phyloP scores from a whole-genome alignment of 2,329 filamentous ascomycete genomes.

The Byssoonygena ceratinophila region DNA sequence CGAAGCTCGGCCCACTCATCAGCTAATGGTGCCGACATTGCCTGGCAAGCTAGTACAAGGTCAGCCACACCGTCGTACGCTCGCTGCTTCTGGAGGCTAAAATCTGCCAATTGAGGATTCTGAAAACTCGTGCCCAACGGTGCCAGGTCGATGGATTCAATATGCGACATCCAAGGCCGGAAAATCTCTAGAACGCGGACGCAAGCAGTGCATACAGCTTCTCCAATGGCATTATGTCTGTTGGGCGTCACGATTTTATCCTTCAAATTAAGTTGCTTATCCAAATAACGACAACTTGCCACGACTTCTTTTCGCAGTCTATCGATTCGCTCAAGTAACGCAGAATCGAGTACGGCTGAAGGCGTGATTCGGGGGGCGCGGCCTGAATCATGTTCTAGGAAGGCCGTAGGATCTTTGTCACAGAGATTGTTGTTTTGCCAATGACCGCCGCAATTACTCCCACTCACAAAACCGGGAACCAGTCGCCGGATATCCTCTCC shows the following conservation, averaged over 20 bases:
- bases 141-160: slow-evolving; percentile 85
- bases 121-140: slow-evolving; percentile 67
- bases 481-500: slow-evolving; percentile 89
- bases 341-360: slow-evolving; percentile 60
- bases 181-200: slow-evolving; percentile 77
- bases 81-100: slow-evolving; percentile 81
- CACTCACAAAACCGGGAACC: slow-evolving; percentile 83
- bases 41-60: slow-evolving; percentile 75
- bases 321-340: slow-evolving; percentile 70
- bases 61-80: slow-evolving; percentile 90
- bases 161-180: slow-evolving; percentile 75
- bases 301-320: slow-evolving; percentile 75
- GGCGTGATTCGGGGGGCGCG: slow-evolving; percentile 64
- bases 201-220: slow-evolving; percentile 68
- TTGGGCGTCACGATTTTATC: slow-evolving; percentile 74
- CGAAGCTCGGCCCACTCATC: slow-evolving; percentile 95
- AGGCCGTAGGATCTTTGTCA: slow-evolving; percentile 57
- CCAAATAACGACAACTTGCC: slow-evolving; percentile 74
- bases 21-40: slow-evolving; percentile 77
- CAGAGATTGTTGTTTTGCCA: slow-evolving; percentile 63
- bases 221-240: slow-evolving; percentile 68
- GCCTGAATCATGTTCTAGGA: slow-evolving; percentile 70
- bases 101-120: slow-evolving; percentile 76
- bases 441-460: slow-evolving; percentile 70
- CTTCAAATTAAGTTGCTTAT: slow-evolving; percentile 65